phyloP scores from a whole-genome alignment of 371 early-diverging fungal genomes.

The Mortierella sp. region DNA sequence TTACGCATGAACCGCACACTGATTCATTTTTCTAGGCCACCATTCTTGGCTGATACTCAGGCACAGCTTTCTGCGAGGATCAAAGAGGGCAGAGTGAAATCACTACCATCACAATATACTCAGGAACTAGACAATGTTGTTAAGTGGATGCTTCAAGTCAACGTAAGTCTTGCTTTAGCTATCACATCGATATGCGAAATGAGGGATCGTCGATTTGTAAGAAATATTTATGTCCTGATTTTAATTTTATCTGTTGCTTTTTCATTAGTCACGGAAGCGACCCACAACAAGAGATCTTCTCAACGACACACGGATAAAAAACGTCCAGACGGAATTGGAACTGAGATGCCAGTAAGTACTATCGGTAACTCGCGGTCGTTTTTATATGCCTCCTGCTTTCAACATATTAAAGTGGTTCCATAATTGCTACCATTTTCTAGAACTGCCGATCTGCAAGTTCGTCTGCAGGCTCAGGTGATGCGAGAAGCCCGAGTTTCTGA shows the following conservation, averaged over 20 bases:
- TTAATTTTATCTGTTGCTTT: neutral
- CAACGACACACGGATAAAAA: slow-evolving; percentile 24
- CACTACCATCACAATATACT: slow-evolving; percentile 69
- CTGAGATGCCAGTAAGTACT: slow-evolving; percentile 24
- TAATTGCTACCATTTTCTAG: neutral
- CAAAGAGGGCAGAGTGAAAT: slow-evolving; percentile 62
- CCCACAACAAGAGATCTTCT: slow-evolving; percentile 57
- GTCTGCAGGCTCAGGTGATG: neutral
- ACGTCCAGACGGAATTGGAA: slow-evolving; percentile 16
- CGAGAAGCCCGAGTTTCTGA: slow-evolving; percentile 16
- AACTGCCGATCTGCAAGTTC: slow-evolving; percentile 17
- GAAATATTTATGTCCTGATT: too few species aligned
- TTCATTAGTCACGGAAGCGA: slow-evolving; percentile 47
- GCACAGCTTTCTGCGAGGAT: slow-evolving; percentile 67
- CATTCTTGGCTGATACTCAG: slow-evolving; percentile 75
- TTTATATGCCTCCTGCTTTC: neutral
- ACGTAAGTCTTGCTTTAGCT: slow-evolving; percentile 46
- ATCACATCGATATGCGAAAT: neutral
- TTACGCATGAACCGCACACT: neutral
- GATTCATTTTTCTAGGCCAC: slow-evolving; percentile 63
- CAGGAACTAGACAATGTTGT: slow-evolving; percentile 62
- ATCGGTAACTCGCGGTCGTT: neutral
- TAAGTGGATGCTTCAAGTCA: slow-evolving; percentile 67
- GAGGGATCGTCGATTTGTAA: neutral
- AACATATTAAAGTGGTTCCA: neutral